Percentiles rank a stretch among this genome's conserved stretches.
Conservation (phyloP, 73 alveolate species). For the Paramecium bursaria region DNA sequence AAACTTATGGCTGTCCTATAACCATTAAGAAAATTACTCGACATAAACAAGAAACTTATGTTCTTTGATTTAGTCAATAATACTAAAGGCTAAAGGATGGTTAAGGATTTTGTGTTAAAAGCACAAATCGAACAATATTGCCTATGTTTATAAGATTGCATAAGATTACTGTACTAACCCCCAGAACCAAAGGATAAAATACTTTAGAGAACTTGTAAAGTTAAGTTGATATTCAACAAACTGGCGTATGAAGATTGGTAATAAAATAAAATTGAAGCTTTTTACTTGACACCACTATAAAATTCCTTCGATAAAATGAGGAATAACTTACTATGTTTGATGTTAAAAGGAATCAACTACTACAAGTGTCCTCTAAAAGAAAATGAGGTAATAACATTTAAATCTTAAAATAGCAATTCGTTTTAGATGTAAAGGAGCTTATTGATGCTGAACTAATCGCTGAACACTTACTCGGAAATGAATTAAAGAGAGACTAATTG, state of each 20-base stretch:
- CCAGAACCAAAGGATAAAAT: not conserved
- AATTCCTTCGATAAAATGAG: constrained; percentile 61
- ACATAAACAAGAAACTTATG: constrained; percentile 58
- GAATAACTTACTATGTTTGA: constrained; percentile 48
- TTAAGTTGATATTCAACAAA: constrained; percentile 13
- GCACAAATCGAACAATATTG: constrained; percentile 61
- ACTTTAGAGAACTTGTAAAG: constrained; percentile 53
- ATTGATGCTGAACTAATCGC: constrained; percentile 65
- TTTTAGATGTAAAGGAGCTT: constrained; percentile 38
- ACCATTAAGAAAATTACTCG: constrained; percentile 55
- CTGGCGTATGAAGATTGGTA: constrained; percentile 65
- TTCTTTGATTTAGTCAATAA: constrained; percentile 55
- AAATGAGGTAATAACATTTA: constrained; percentile 3
- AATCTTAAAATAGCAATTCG: constrained; percentile 17
- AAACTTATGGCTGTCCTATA: constrained; percentile 39
- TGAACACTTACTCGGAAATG: constrained; percentile 59
- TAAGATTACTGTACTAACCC: constrained; percentile 40
- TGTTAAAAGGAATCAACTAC: constrained; percentile 66
- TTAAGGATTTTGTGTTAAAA: constrained; percentile 58
- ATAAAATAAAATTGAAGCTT: constrained; percentile 48
- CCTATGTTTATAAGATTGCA: constrained; percentile 36
- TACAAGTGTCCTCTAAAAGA: constrained; percentile 54
- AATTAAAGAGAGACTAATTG: constrained; percentile 66
- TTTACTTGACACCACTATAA: constrained; percentile 53
- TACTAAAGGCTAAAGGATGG: constrained; percentile 37